Base-by-base conservation (phyloP, 495 filamentous ascomycete species). In the Parmelia sp. region DNA sequence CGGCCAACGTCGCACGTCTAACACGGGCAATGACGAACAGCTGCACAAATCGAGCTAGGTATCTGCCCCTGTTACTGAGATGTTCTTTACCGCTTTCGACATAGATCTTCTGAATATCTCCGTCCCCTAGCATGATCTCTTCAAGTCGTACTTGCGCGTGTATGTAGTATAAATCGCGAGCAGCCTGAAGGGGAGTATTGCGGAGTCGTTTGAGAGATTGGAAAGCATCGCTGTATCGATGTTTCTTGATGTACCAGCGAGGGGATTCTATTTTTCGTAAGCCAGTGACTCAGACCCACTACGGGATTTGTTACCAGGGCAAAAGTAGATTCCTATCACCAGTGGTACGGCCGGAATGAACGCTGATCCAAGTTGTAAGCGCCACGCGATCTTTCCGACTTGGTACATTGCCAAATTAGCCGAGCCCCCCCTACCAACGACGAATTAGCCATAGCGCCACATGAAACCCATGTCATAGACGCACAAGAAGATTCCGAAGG, bases 291-390 rank as follows among this genome's bases (percentile, higher is more conserved):
- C 35, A 70, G 68, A 1, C 45, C 3, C 31, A 42, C 51, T 63
- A 12, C 0, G 0, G n/a, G 21, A 1, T 2, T 2, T 37, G 33
- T 44, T 60, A 66, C 67, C 67, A 11, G 90, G 90, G 70, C 88
- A 91, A 65, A 89, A 81, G 71, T 82, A 91, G 65, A 91, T 83
- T 35, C 87, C 82, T 27, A 83, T 33, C 3, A 86, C 27, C 4
- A 91, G 76, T 5, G 87, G 88, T 0, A 92, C 78, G 5, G 88
- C 86, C 2, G 89, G 89, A 68, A 93, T 84, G 69, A 89, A 90
- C 9, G 90, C 88, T 35, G 88, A 90, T 7, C 87, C 89, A 19
- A 95, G 70, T 78, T 92, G 89, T 47, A 93, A 78, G 42, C 90
- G 80, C 90, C 90, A 93, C 60, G 88, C 77, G 63, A 88, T 82